Evolutionary conservation across 2,329 filamentous ascomycete species (phyloP), one percentile per base, ranked within the genome.

Genomic region (Fusarium scirpi): DNA sequence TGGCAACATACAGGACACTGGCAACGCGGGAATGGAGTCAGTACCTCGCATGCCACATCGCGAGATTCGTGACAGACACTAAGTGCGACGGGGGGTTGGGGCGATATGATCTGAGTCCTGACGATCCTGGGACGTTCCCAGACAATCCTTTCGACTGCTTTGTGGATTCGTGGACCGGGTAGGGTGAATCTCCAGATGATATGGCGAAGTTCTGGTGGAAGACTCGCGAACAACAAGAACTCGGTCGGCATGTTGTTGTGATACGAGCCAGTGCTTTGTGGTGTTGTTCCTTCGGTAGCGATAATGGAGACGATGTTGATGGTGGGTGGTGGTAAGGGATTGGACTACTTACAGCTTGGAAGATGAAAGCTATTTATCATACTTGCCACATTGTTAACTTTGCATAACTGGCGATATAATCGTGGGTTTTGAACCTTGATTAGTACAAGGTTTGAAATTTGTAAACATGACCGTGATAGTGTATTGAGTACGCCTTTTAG

Each of bases 31-130:
- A 38, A 38, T 38, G 18, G 3, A 38, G 10, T 38, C 34, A 38
- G 34, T 38, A 12, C 6, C 34, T 12, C 0, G 18, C 18, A 4
- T 38, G 34, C 34, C 5, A 38, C 18, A 0, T n/a, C 6, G 6
- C 34, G 34, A 12, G 34, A n/a, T 38, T 38, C 34, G 4, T 4
- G 18, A n/a, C 34, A 38, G 18, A 38, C 0, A 38, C 34, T n/a
- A 18, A 38, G 34, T 6, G 5, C 34, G 10, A 38, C 18, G 6
- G 18, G 18, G 2, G 6, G 34, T 18, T 11, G 10, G 18, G 34
- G 34, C 34, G 34, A 38, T 38, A 38, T 38, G 34, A 38, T 38
- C 10, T 24, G 24, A 24, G 24, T n/a, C n/a, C n/a, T n/a, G n/a
- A n/a, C n/a, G n/a, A n/a, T n/a, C n/a, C n/a, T n/a, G n/a, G n/a